A percentile compares a stretch with the other conserved stretches of the same genome.
phyloP scores from a whole-genome alignment of 176 grass and related monocot species.

The Musa beccarii region DNA sequence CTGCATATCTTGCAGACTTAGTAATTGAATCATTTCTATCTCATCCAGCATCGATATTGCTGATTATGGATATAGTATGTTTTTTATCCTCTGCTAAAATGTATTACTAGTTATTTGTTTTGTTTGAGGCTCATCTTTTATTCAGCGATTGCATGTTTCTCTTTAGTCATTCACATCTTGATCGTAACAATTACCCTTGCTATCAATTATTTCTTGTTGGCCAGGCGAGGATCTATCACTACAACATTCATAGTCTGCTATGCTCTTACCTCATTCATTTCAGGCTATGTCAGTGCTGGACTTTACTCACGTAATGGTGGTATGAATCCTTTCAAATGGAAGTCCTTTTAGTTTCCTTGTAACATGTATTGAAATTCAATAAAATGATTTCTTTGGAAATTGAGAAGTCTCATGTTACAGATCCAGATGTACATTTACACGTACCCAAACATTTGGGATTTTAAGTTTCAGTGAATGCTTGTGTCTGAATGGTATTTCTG shows the following conservation, averaged over 20 bases:
- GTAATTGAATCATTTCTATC: too few species aligned
- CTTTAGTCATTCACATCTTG: background rate
- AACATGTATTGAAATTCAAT: background rate
- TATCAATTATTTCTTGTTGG: constrained; percentile 5
- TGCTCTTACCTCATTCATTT: constrained; percentile 97
- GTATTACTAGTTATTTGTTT: background rate
- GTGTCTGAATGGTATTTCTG: background rate
- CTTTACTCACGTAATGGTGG: constrained; percentile 78
- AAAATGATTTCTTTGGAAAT: background rate
- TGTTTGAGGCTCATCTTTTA: background rate
- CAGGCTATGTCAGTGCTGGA: constrained; percentile 67
- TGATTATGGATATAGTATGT: background rate
- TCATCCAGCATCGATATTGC: background rate
- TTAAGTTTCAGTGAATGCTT: background rate
- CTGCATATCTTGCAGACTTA: too few species aligned
- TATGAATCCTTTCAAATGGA: constrained; percentile 25
- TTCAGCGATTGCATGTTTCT: background rate
- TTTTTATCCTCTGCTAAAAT: background rate
- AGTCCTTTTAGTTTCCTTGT: constrained; percentile 1
- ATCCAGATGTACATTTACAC: background rate
- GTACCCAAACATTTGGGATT: background rate
- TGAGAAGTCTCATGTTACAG: background rate
- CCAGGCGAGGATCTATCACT: constrained; percentile 72
- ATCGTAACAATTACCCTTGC: background rate
- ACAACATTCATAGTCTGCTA: constrained; percentile 96